Base-by-base conservation (phyloP, 140 eudicot species). In the Erigeron philadelphicus region DNA sequence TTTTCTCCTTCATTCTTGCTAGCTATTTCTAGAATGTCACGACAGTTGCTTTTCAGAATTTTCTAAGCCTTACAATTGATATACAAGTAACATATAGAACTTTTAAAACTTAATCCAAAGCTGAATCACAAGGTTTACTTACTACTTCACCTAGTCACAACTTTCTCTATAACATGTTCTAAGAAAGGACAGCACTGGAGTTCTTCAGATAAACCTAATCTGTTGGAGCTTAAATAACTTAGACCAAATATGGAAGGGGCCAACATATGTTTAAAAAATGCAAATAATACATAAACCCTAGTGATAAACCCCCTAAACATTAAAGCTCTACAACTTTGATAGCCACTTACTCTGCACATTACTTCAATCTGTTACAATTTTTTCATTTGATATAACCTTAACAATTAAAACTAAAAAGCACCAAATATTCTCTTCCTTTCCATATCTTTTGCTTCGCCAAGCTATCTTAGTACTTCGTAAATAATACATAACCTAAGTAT, bases 301-400 rank as follows among this genome's bases (percentile, higher is more conserved):
- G 54, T 48, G 54, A 48, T 48, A 48, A 46, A 46, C 52, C 9
- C 3, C 52, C 52, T 46, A 46, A 9, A 13, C 13, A 13, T n/a
- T 12, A 3, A 46, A 46, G 50, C 12, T 46, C 50, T 12, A 46
- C 50, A 8, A 12, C 50, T 46, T 66, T 31, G 43, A 23, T 25
- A 47, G 45, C 12, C 71, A 47, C 60, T 23, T 48, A 48, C 8
- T 23, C 49, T 8, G 60, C 60, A 66, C 71, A 66, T 13, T 60
- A 25, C 42, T 23, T 47, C 18, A 67, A 8, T 9, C 17, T 9
- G 55, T 8, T n/a, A 35, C 21, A 66, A 15, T 50, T 9, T 15
- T 18, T 25, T 67, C 61, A 50, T 49, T 16, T 15, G 12, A 25
- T 49, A 49, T 18, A 58, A 58, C 5, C n/a, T 66, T 12, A 19